Percentiles rank a stretch among this genome's conserved stretches.
phyloP scores from a whole-genome alignment of 1,139 yeast species.

The Wickerhamomyces sp. region DNA sequence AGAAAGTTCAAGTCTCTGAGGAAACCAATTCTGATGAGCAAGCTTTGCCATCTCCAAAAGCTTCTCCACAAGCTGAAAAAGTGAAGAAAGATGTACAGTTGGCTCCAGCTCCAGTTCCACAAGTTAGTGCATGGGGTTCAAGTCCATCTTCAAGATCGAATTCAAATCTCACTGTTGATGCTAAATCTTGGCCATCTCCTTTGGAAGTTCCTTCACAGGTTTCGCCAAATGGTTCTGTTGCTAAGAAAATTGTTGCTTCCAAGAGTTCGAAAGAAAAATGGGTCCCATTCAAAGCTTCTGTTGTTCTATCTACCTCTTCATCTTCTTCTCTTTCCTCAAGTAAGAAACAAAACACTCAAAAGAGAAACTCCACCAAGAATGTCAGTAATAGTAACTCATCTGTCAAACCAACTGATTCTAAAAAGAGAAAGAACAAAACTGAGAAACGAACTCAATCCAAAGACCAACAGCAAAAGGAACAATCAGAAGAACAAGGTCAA shows the following conservation, averaged over 20 bases:
- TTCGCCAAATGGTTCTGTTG: conserved; percentile 20
- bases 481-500: conserved; percentile 29
- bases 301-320: conserved; percentile 32
- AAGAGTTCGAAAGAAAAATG: conserved; percentile 71
- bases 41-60: conserved; percentile 22
- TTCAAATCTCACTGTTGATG: conserved; percentile 27
- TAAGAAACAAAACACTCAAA: conserved; percentile 12
- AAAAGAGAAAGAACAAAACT: conserved; percentile 16
- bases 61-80: conserved; percentile 19
- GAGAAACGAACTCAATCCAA: conserved; percentile 21
- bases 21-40: conserved; percentile 1
- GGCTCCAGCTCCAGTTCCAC: conserved; percentile 78
- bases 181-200: conserved; percentile 59
- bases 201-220: conserved; percentile 22
- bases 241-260: conserved; percentile 24
- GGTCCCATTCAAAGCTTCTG: conserved; percentile 83
- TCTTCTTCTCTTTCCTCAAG: conserved; percentile 12
- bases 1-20: neutral
- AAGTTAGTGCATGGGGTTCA: conserved; percentile 66
- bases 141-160: conserved; percentile 29
- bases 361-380: conserved; percentile 12
- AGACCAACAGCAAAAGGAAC: conserved; percentile 10
- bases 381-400: conserved; percentile 24
- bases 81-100: conserved; percentile 38
- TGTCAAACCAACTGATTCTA: conserved; percentile 5